Conservation (phyloP, 805 yeast genomes). For the Monosporozyma servazzii region DNA sequence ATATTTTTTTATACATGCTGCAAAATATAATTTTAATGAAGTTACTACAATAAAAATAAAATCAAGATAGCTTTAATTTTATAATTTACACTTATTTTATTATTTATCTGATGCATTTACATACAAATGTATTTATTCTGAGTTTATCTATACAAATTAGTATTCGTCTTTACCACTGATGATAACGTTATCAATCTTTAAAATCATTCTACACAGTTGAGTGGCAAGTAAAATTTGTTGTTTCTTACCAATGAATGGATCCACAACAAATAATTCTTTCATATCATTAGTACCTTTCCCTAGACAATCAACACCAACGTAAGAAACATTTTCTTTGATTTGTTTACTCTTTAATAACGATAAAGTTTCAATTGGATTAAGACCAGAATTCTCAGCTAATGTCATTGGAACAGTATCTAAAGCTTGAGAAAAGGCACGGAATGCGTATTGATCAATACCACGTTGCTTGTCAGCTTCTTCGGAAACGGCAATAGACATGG, state of each 20-base stretch:
- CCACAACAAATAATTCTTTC: slow-evolving; percentile 90
- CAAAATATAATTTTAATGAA: not conserved
- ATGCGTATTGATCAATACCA: slow-evolving; percentile 96
- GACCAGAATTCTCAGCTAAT: slow-evolving; percentile 93
- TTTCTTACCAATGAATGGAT: slow-evolving; percentile 94
- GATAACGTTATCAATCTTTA: slow-evolving; percentile 94
- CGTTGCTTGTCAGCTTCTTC: slow-evolving; percentile 87
- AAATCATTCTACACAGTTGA: slow-evolving; percentile 93
- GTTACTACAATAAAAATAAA: not conserved
- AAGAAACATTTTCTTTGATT: slow-evolving; percentile 57
- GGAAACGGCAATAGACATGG: slow-evolving; percentile 84
- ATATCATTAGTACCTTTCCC: slow-evolving; percentile 83
- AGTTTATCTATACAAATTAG: slow-evolving; percentile 16
- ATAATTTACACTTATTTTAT: not conserved
- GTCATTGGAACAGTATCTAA: slow-evolving; percentile 89
- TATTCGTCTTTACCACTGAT: slow-evolving; percentile 77
- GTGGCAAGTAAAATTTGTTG: slow-evolving; percentile 94
- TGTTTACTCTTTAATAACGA: slow-evolving; percentile 79
- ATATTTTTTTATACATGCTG: not conserved
- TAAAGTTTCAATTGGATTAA: slow-evolving; percentile 85
- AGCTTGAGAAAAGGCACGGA: slow-evolving; percentile 89
- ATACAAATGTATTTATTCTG: not conserved
- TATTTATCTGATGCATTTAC: not conserved
- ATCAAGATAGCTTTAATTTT: not conserved
- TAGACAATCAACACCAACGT: slow-evolving; percentile 89